These are phyloP conservation scores for Remersonia thermophila DNA, from an alignment of 2,329 filamentous ascomycete species.

Conservation along the genomic window DNA sequence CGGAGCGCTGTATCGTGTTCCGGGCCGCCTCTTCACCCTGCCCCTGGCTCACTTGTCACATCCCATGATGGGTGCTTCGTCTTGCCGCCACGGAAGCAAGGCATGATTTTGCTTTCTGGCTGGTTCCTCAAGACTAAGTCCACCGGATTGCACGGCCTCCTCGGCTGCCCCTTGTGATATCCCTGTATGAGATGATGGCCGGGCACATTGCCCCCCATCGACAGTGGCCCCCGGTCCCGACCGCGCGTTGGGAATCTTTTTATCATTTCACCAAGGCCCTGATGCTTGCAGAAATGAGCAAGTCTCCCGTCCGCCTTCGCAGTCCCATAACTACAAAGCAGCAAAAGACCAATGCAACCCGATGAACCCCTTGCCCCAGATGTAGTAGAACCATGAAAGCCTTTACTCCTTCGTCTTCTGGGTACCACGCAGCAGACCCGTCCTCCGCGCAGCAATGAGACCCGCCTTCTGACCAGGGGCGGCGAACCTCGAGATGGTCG, in stretches of 20 bases:
- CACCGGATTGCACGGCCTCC: constrained; percentile 8
- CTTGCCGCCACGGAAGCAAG: constrained; percentile 6
- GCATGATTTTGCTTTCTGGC: constrained; percentile 4
- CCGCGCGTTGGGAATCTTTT: constrained; percentile 21
- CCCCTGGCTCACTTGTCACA: too few species aligned
- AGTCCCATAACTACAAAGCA: constrained; percentile 28
- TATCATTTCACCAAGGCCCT: constrained; percentile 31
- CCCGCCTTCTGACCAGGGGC: constrained; percentile 98
- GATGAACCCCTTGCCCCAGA: constrained; percentile 52
- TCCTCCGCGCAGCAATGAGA: constrained; percentile 99
- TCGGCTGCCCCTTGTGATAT: neutral
- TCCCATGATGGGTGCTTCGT: constrained; percentile 3
- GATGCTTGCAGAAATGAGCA: constrained; percentile 36
- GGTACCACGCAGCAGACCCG: constrained; percentile 99
- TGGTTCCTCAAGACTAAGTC: constrained; percentile 8
- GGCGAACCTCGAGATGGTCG: constrained; percentile 97
- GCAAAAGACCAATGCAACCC: constrained; percentile 46
- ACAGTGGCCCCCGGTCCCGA: constrained; percentile 10
- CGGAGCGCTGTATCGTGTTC: too few species aligned
- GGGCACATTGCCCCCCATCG: neutral
- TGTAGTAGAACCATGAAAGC: constrained; percentile 44
- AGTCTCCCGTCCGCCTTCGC: constrained; percentile 31
- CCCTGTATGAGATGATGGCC: too few species aligned
- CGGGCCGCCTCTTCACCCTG: too few species aligned
- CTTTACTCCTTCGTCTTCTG: constrained; percentile 99